Conservation (phyloP, 331 rosid species). For the Quercus tomentella region DNA sequence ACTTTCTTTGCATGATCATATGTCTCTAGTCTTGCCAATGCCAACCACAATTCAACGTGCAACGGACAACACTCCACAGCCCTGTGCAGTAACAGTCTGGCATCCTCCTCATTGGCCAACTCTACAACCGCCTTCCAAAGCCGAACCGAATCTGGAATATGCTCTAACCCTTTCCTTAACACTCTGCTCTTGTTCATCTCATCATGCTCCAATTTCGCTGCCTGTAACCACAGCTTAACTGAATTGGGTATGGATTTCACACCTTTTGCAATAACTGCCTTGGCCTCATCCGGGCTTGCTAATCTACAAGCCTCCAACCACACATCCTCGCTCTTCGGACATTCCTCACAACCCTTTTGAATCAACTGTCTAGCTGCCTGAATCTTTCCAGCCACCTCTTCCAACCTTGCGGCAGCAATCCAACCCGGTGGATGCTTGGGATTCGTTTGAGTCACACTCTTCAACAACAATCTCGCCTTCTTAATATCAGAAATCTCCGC, state of each 20-base stretch:
- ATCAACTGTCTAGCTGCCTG: constrained; percentile 72
- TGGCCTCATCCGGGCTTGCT: constrained; percentile 76
- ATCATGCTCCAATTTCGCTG: constrained; percentile 69
- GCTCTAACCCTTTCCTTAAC: constrained; percentile 74
- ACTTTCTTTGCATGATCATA: constrained; percentile 77
- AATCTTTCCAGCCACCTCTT: constrained; percentile 78
- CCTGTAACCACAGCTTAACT: constrained; percentile 75
- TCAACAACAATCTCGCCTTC: constrained; percentile 73
- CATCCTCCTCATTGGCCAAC: constrained; percentile 83
- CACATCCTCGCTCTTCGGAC: constrained; percentile 78
- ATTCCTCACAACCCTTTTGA: constrained; percentile 77
- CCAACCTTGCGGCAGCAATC: constrained; percentile 84
- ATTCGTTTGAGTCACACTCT: constrained; percentile 75
- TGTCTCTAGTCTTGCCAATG: constrained; percentile 80
- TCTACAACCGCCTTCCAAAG: constrained; percentile 94
- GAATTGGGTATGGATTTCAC: constrained; percentile 71
- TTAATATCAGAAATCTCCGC: constrained; percentile 76
- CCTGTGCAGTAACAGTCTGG: constrained; percentile 72
- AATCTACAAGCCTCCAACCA: constrained; percentile 86
- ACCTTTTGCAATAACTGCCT: constrained; percentile 74
- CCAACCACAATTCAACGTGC: constrained; percentile 86
- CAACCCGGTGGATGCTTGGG: constrained; percentile 81
- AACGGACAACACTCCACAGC: constrained; percentile 84
- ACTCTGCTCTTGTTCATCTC: constrained; percentile 66
- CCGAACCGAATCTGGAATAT: constrained; percentile 80